Evolutionary conservation across 768 basidiomycete genomes (phyloP).

Genomic region (Panaeolus cyanescens): DNA sequence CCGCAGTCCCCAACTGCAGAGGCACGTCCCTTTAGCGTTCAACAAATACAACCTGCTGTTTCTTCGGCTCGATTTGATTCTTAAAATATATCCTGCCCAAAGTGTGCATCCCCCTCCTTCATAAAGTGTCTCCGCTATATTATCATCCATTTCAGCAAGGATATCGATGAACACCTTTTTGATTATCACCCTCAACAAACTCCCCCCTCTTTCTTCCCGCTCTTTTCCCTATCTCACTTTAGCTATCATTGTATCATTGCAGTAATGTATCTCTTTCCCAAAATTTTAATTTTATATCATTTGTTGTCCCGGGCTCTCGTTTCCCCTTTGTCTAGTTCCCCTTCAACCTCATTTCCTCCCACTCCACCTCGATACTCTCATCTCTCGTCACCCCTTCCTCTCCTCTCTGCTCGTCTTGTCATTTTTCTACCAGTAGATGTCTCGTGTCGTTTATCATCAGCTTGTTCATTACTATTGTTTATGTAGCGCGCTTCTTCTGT

Average conservation of each 20-base stretch:
- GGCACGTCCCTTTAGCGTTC: not conserved
- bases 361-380: not conserved
- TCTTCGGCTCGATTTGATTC: not conserved
- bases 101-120: conserved; percentile 1
- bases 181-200: not conserved
- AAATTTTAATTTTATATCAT: conserved; percentile 3
- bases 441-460: not conserved
- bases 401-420: not conserved
- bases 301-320: not conserved
- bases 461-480: not conserved
- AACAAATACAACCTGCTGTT: conserved; percentile 1
- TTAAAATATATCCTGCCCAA: not conserved
- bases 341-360: not conserved
- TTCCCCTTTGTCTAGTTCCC: not conserved
- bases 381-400: not conserved
- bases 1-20: conserved; percentile 29
- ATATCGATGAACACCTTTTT: not conserved
- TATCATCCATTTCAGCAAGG: not conserved
- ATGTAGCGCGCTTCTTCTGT: conserved; percentile 1
- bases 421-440: not conserved
- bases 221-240: not conserved
- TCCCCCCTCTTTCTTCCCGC: not conserved
- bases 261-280: conserved; percentile 1
- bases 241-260: not conserved
- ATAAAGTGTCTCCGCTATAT: not conserved